Evolutionary conservation across 208 protist species (phyloP), one percentile per base, ranked within the genome.

Genomic region (Naegleria fowleri): DNA sequence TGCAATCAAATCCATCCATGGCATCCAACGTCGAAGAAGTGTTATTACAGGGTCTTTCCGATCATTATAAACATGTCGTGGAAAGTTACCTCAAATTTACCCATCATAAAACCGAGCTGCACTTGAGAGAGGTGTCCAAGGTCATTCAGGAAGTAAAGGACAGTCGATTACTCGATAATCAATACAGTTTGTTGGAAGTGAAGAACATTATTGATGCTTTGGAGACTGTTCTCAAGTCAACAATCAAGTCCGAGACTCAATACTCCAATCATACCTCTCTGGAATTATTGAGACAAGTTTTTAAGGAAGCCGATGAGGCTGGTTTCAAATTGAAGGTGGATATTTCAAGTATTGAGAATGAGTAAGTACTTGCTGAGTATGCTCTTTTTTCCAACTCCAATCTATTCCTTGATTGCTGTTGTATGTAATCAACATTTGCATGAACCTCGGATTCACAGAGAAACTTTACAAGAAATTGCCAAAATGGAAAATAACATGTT

Each of bases 221-320:
- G 19, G 29, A 58, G 38, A 39, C 85, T 0, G 43, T 58, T 19
- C 41, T 88, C 43, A 88, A 58, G 85, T 25, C 85, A 16, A 58
- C 39, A 16, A 38, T 58, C 22, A 88, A 58, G 55, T 29, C 7
- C 16, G 85, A 88, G 33, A 40, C 85, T 39, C 16, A 58, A 38
- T 40, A n/a, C 19, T 13, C 25, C 22, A 88, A 25, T 4, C 85
- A 88, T 39, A 88, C 85, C 5, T 58, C 39, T n/a, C 5, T 88
- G 36, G 85, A 88, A 58, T 38, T 88, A 39, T 88, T 88, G 33
- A 52, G 85, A 52, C 85, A 88, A 58, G 43, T 88, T 19, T 88
- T 88, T 29, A 11, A 25, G 11, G 39, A 52, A 38, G 85, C 85
- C 6, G 85, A 88, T 88, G 6, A 58, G 0, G 11, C 7, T 58